A percentile compares a stretch with the other conserved stretches of the same genome.
phyloP scores from a whole-genome alignment of 805 yeast genomes.

The Cyberlindnera petersonii region DNA sequence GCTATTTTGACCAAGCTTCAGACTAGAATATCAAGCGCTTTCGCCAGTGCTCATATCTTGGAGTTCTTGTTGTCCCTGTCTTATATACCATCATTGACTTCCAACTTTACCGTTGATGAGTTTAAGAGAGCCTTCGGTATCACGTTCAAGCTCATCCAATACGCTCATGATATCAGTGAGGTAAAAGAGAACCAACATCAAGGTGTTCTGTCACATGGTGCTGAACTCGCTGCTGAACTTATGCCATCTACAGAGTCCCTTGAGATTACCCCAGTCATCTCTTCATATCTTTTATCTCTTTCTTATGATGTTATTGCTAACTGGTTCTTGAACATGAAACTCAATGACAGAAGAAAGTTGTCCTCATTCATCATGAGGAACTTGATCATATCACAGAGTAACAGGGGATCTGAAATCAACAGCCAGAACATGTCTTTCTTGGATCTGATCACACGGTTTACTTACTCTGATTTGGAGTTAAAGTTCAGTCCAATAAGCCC shows the following conservation, averaged over 20 bases:
- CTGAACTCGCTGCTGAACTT: constrained; percentile 48
- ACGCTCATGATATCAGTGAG: constrained; percentile 49
- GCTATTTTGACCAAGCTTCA: constrained; percentile 73
- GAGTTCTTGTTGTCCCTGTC: constrained; percentile 70
- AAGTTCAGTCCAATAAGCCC: constrained; percentile 33
- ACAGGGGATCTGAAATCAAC: constrained; percentile 28
- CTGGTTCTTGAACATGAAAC: constrained; percentile 66
- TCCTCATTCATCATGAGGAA: constrained; percentile 62
- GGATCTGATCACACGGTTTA: constrained; percentile 65
- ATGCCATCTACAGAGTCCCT: constrained; percentile 49
- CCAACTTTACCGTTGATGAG: constrained; percentile 73
- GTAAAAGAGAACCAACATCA: constrained; percentile 27
- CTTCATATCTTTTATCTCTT: constrained; percentile 56
- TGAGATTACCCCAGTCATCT: constrained; percentile 45
- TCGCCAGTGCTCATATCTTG: constrained; percentile 67
- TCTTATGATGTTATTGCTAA: constrained; percentile 66
- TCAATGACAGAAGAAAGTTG: constrained; percentile 54
- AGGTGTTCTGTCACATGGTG: constrained; percentile 31
- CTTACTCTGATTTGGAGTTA: constrained; percentile 60
- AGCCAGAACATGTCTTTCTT: constrained; percentile 58
- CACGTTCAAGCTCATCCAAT: constrained; percentile 74
- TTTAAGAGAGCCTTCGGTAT: constrained; percentile 78
- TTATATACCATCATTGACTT: constrained; percentile 59
- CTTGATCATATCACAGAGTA: constrained; percentile 41
- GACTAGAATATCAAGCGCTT: constrained; percentile 64